Percentiles rank a stretch among this genome's conserved stretches.
Conservation (phyloP, 345 rosid species). For the Mallotus nudiflorus region DNA sequence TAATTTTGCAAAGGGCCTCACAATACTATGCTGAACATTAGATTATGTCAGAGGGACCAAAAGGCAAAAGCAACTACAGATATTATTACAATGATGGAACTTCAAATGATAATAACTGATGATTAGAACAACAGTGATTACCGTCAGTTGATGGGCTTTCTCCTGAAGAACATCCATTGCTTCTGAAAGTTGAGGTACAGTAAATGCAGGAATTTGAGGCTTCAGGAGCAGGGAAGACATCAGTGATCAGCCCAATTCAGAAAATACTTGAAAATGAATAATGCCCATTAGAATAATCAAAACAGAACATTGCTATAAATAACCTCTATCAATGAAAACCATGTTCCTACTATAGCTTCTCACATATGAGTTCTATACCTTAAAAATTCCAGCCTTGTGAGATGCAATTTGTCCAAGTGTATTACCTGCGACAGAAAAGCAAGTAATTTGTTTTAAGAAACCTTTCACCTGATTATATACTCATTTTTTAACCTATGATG, state of each 20-base stretch:
- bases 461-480: slow-evolving; percentile 6
- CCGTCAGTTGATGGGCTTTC: slow-evolving; percentile 54
- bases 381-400: slow-evolving; percentile 91
- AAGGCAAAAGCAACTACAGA: background rate
- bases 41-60: background rate
- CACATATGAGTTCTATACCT: slow-evolving; percentile 50
- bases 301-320: slow-evolving; percentile 24
- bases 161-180: slow-evolving; percentile 76
- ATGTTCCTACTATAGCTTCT: slow-evolving; percentile 16
- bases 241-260: slow-evolving; percentile 54
- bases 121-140: slow-evolving; percentile 21
- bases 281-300: slow-evolving; percentile 31
- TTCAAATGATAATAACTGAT: background rate
- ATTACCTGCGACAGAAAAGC: slow-evolving; percentile 49
- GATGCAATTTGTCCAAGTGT: slow-evolving; percentile 73
- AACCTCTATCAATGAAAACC: slow-evolving; percentile 16
- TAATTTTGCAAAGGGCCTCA: background rate
- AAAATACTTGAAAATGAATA: slow-evolving; percentile 39
- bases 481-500: background rate
- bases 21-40: background rate
- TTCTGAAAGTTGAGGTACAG: slow-evolving; percentile 72
- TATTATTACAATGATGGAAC: background rate
- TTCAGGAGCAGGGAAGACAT: slow-evolving; percentile 60
- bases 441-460: slow-evolving; percentile 14
- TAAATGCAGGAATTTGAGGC: slow-evolving; percentile 87